Evolutionary conservation across 768 basidiomycete genomes (phyloP).

Genomic region (Tephrocybe sp.): DNA sequence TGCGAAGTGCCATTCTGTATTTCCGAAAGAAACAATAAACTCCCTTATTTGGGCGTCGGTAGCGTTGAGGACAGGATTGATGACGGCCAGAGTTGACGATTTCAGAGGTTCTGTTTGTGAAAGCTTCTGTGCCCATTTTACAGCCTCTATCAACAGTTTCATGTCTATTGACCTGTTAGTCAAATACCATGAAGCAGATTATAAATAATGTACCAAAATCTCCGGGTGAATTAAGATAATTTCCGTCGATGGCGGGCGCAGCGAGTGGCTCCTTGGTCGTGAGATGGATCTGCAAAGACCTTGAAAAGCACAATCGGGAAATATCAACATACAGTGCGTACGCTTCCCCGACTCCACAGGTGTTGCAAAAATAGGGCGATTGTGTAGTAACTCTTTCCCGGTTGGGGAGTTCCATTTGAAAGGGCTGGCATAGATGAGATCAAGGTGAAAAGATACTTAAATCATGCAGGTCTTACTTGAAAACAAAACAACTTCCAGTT

Average conservation of each 20-base stretch:
- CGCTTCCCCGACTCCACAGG: constrained; percentile 8
- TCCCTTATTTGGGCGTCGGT: background rate
- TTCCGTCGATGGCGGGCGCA: constrained; percentile 1
- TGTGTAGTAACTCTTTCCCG: constrained; percentile 6
- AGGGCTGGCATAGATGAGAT: background rate
- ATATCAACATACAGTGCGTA: background rate
- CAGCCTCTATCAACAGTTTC: constrained; percentile 6
- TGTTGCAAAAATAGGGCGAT: constrained; percentile 5
- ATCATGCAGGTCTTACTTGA: background rate
- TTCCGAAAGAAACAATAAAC: background rate
- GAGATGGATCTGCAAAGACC: background rate
- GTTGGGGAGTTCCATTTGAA: background rate
- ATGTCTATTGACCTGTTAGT: background rate
- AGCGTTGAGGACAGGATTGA: background rate
- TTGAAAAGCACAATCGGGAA: background rate
- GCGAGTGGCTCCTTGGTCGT: constrained; percentile 1
- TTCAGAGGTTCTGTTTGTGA: constrained; percentile 10
- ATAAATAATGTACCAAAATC: background rate
- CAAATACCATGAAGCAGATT: background rate
- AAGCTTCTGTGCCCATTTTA: constrained; percentile 5
- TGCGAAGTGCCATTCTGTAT: constrained; percentile 9
- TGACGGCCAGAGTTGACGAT: background rate
- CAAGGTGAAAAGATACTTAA: background rate
- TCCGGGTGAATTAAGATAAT: constrained; percentile 1
- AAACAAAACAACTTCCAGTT: constrained; percentile 7